A percentile compares a stretch with the other conserved stretches of the same genome.
These are phyloP conservation scores for Prunus yedoensis DNA, from an alignment of 331 rosid species.

Conservation along the genomic window DNA sequence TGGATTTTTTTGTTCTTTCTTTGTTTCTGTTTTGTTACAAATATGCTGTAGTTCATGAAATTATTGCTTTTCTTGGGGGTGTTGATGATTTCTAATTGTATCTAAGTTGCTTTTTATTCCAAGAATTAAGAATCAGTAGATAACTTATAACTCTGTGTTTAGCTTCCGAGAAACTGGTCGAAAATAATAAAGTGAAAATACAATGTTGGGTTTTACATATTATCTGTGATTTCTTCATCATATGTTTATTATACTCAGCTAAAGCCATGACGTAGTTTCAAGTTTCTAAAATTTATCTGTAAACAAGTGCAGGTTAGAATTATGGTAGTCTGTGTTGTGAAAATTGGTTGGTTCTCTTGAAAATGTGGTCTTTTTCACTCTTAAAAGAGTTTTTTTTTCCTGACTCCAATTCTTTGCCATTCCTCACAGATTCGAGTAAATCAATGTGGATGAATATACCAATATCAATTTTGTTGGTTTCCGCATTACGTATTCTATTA, in stretches of 20 bases:
- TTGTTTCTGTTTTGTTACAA: neutral
- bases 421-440: constrained; percentile 81
- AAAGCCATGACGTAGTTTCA: neutral
- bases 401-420: neutral
- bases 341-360: neutral
- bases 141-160: constrained; percentile 1
- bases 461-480: constrained; percentile 65
- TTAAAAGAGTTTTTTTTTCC: neutral
- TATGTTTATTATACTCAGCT: neutral
- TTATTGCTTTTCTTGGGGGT: neutral
- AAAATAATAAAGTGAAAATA: neutral
- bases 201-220: neutral
- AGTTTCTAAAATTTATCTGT: neutral
- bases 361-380: neutral
- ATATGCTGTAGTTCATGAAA: neutral
- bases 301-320: neutral
- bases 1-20: neutral
- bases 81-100: neutral
- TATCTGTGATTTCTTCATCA: neutral
- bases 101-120: constrained; percentile 1
- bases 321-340: neutral
- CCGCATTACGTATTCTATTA: constrained; percentile 61
- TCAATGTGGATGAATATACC: constrained; percentile 98
- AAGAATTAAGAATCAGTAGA: neutral
- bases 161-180: neutral